phyloP scores from a whole-genome alignment of 306 rosid species.

The Citrullus colocynthis region DNA sequence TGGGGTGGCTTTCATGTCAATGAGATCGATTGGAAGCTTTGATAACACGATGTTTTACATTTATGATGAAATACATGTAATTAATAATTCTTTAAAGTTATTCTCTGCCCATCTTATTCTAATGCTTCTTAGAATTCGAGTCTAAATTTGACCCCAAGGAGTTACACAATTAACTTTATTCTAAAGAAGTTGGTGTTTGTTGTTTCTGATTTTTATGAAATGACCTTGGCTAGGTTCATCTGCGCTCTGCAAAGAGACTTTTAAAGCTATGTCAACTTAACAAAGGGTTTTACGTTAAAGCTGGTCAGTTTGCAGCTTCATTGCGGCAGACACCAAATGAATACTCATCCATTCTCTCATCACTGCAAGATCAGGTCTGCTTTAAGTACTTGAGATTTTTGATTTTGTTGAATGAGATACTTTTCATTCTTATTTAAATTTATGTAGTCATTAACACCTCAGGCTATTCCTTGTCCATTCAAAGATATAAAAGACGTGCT shows the following conservation, averaged over 20 bases:
- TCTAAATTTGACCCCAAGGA: neutral
- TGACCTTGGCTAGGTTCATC: slow-evolving; percentile 46
- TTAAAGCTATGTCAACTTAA: slow-evolving; percentile 63
- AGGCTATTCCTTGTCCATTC: slow-evolving; percentile 75
- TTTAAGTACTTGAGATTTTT: neutral
- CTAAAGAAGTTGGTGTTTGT: neutral
- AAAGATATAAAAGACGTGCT: slow-evolving; percentile 42
- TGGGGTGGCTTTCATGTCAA: neutral
- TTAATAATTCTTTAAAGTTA: neutral
- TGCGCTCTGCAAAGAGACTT: slow-evolving; percentile 60
- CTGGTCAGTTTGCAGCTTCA: slow-evolving; percentile 76
- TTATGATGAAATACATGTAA: neutral
- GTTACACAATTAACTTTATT: neutral
- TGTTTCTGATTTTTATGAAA: neutral
- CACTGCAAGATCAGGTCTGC: slow-evolving; percentile 67
- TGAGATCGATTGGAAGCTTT: neutral
- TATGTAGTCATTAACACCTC: slow-evolving; percentile 18
- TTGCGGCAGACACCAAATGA: slow-evolving; percentile 60
- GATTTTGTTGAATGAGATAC: neutral
- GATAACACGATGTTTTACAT: neutral
- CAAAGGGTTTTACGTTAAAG: slow-evolving; percentile 86
- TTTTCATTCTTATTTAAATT: slow-evolving; percentile 14
- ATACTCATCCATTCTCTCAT: slow-evolving; percentile 55
- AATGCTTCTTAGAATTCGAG: neutral
- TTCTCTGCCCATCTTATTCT: neutral